Evolutionary conservation across 2,329 filamentous ascomycete species (phyloP), one percentile per base, ranked within the genome.

Genomic region (Verticillium isaacii): DNA sequence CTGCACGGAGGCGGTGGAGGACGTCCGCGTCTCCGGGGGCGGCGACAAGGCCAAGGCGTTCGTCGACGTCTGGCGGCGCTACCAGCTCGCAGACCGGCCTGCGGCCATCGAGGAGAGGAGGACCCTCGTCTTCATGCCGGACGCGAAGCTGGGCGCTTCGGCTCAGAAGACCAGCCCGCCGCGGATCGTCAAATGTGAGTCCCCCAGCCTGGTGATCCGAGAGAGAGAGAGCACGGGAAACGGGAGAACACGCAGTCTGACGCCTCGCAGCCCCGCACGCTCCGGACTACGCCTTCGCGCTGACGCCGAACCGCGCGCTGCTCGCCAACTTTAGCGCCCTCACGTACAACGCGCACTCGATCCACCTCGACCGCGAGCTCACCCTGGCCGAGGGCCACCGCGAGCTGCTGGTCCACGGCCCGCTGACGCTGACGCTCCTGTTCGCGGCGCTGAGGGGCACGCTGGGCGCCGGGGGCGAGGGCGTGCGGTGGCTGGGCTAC

Each of bases 271-370:
- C 72, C 58, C 72, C 73, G 32, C 69, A 73, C 59, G 50, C 69
- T 0, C 73, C 79, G 8, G 71, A 72, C 17, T 74, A 76, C 64
- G 70, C 71, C 25, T 71, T 90, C 67, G 77, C 78, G 0, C 76
- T 97, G 29, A 83, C 77, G 0, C 92, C 93, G 1, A 88, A 88
- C 2, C 80, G 85, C 2, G 79, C 84, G 5, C 84, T 97, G 5
- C 86, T 99, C 60, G 97, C 96, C 77, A 87, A 93, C 62, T 98
- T 94, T 80, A 95, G 90, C 23, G 93, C 93, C 0, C 84, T 99
- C 37, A 94, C 91, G 2, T 93, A 92, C 80, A 99, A 99, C 74
- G 92, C 92, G 1, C 95, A 99, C 75, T 82, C 84, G 17, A 97
- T 99, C 68, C 95, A 99, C 76, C 82, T 96, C 25, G 91, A 97